Evolutionary conservation across 106 monocot genomes (phyloP).

Genomic region (Dactylorhiza incarnata): DNA sequence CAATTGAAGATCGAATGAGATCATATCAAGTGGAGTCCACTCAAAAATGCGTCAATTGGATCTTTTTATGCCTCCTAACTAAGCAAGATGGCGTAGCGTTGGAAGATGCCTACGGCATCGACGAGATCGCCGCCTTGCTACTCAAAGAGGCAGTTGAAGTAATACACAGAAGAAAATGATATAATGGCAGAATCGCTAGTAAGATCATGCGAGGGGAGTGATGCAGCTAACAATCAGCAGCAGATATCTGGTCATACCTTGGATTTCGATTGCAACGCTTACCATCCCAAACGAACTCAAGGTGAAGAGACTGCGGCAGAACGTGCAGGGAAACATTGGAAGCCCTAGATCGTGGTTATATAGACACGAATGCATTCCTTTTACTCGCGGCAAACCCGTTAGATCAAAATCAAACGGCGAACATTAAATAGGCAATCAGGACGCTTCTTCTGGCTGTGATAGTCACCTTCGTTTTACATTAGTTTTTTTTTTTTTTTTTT

Average conservation of each 20-base stretch:
- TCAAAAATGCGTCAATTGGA: not conserved
- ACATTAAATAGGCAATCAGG: not conserved
- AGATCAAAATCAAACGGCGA: not conserved
- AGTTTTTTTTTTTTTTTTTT: too few relatives aligned
- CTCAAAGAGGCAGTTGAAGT: not conserved
- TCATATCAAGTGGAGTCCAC: not conserved
- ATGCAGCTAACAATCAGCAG: not conserved
- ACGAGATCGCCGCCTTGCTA: not conserved
- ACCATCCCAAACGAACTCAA: too few relatives aligned
- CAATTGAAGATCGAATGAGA: not conserved
- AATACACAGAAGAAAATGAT: not conserved
- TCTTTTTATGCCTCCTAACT: conserved; percentile 1
- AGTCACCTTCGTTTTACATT: too few relatives aligned
- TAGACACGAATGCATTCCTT: not conserved
- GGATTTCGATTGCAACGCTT: not conserved
- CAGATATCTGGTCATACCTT: not conserved
- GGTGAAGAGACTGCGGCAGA: not conserved
- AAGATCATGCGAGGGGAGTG: not conserved
- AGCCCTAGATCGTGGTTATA: not conserved
- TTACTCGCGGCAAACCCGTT: not conserved
- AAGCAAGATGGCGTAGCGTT: not conserved
- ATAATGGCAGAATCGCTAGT: not conserved
- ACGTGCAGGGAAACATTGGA: not conserved
- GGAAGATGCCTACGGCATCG: not conserved
- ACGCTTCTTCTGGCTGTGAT: too few relatives aligned